Base-by-base conservation (phyloP, 371 early-diverging fungal genomes). In the Actinomortierella ambigua region DNA sequence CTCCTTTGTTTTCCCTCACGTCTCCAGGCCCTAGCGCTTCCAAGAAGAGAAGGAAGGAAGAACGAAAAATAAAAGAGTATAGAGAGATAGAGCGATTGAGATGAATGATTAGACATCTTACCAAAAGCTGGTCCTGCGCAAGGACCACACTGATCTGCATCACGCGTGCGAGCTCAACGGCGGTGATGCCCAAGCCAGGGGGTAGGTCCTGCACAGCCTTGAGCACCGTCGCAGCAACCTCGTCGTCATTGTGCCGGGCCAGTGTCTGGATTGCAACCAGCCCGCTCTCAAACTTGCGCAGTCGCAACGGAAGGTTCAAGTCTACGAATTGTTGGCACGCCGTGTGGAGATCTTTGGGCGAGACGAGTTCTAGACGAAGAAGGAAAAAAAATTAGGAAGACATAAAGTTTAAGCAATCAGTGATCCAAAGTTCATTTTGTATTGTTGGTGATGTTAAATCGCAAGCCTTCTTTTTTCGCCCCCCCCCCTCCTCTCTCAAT, bases 311-410 rank as follows among this genome's bases (percentile, higher is more conserved):
- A 41, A 96, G 78, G 17, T 82, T 61, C 42, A 93, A 69, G 2
- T 60, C 55, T 59, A 83, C 85, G 62, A 94, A 93, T 61, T 82
- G 79, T 18, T 76, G 75, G 57, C 89, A 87, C 22, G 93, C 90
- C 54, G 87, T 89, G 53, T 85, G 85, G 23, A 95, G 79, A 81
- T 96, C 96, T 41, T 90, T 86, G 1, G 96, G 96, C 0, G 94
- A 96, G 26, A 96, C 88, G 15, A 94, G 79, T 15, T 91, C 91
- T 88, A 69, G 15, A 39, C 1, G 2, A 26, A 50, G 26, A 41
- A 27, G 20, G 42, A 14, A 20, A 59, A 13, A 23, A 15, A n/a
- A 50, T 34, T 50, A 23, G 40, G 14, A 27, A n/a, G 20, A 14
- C 15, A 41, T 23, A 39, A 54, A 22, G 18, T 52, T n/a, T 15